Percentiles rank a stretch among this genome's conserved stretches.
phyloP scores from a whole-genome alignment of 768 basidiomycete genomes.

The Leccinum aurantiacum region DNA sequence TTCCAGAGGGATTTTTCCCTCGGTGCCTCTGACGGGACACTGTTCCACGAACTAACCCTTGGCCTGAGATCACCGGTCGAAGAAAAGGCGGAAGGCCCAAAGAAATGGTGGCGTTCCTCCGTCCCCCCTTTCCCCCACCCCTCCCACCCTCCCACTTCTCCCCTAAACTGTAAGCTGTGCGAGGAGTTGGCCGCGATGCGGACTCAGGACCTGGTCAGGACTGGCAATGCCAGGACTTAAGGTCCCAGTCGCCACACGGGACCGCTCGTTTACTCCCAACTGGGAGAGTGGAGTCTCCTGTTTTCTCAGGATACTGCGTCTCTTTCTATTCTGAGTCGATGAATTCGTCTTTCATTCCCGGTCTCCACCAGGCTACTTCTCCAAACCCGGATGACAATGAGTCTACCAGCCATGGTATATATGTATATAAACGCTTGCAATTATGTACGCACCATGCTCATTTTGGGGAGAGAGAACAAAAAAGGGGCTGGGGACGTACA shows the following conservation, averaged over 20 bases:
- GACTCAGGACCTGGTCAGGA: neutral
- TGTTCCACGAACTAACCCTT: neutral
- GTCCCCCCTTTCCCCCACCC: neutral
- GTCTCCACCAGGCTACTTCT: neutral
- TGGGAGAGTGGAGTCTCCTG: neutral
- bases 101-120: slow-evolving; percentile 3
- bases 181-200: neutral
- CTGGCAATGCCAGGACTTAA: neutral
- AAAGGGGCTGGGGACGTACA: neutral
- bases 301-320: neutral
- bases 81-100: neutral
- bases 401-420: neutral
- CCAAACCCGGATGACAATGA: neutral
- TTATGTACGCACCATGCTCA: neutral
- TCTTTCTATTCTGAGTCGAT: neutral
- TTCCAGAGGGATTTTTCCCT: neutral
- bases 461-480: neutral
- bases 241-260: neutral
- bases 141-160: neutral
- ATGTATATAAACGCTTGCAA: neutral
- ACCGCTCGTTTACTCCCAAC: neutral
- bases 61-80: slow-evolving; percentile 1
- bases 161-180: neutral
- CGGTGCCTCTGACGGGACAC: neutral
- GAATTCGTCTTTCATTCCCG: slow-evolving; percentile 14